These are phyloP conservation scores for Cyphellophora attinorum DNA, from an alignment of 2,329 filamentous ascomycete genomes.

Conservation along the genomic window DNA sequence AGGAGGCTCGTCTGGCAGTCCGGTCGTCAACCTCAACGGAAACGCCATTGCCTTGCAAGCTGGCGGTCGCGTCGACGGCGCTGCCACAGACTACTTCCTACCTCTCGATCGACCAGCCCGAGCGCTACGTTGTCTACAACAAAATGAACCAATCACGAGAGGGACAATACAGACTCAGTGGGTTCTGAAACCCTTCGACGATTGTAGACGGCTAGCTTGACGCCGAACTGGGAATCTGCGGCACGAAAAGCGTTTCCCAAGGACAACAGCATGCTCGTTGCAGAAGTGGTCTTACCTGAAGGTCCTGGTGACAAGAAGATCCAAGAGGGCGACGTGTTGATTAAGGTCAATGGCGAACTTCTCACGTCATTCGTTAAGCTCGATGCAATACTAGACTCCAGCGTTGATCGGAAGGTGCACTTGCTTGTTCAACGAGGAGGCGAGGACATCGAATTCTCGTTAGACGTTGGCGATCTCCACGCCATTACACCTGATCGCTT, in stretches of 20 bases:
- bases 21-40: constrained; percentile 91
- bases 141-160: constrained; percentile 64
- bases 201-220: constrained; percentile 84
- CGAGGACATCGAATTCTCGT: constrained; percentile 72
- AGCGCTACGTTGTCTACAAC: constrained; percentile 75
- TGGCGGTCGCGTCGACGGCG: constrained; percentile 84
- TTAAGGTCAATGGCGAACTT: constrained; percentile 88
- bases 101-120: constrained; percentile 83
- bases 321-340: constrained; percentile 85
- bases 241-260: constrained; percentile 76
- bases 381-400: constrained; percentile 85
- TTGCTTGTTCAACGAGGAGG: constrained; percentile 83
- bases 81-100: constrained; percentile 94
- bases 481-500: constrained; percentile 93
- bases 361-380: constrained; percentile 87
- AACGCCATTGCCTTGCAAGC: constrained; percentile 88
- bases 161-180: constrained; percentile 98
- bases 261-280: constrained; percentile 94
- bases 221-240: constrained; percentile 73
- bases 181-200: constrained; percentile 93
- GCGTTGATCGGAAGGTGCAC: constrained; percentile 67
- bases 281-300: constrained; percentile 85
- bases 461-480: constrained; percentile 82
- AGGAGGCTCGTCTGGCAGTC: constrained; percentile 95
- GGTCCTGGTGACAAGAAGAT: constrained; percentile 81